Evolutionary conservation across 129 eudicot genomes (phyloP).

Genomic region (Scalesia atractyloides): DNA sequence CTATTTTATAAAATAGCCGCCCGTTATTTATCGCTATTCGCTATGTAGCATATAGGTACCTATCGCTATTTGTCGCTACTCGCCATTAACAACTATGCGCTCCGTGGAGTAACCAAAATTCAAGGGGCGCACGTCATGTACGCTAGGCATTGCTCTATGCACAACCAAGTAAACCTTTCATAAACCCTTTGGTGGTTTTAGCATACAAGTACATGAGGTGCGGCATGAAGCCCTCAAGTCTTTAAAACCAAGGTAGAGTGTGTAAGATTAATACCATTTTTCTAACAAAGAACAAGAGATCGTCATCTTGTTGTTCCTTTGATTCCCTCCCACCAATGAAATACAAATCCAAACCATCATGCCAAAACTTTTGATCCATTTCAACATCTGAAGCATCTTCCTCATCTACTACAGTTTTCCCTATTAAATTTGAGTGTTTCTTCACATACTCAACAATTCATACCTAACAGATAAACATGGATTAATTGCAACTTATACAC

Average conservation of each 20-base stretch:
- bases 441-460: constrained; percentile 84
- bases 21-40: no score
- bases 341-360: constrained; percentile 65
- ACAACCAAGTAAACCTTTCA: no score
- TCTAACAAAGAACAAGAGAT: constrained; percentile 78
- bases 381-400: constrained; percentile 68
- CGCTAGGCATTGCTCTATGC: no score
- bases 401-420: constrained; percentile 65
- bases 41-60: no score
- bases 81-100: no score
- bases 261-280: constrained; percentile 52
- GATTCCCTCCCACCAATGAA: constrained; percentile 71
- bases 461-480: constrained; percentile 37
- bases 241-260: not conserved
- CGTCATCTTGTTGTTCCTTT: constrained; percentile 83
- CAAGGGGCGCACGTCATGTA: no score
- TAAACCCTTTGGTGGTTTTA: no score
- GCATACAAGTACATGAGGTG: no score
- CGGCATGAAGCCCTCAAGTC: no score
- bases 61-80: no score
- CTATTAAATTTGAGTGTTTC: constrained; percentile 74
- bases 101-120: no score
- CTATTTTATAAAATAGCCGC: no score
- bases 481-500: not conserved
- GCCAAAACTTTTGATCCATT: constrained; percentile 80